phyloP scores from a whole-genome alignment of 2,329 filamentous ascomycete species.

The Nemania abortiva region DNA sequence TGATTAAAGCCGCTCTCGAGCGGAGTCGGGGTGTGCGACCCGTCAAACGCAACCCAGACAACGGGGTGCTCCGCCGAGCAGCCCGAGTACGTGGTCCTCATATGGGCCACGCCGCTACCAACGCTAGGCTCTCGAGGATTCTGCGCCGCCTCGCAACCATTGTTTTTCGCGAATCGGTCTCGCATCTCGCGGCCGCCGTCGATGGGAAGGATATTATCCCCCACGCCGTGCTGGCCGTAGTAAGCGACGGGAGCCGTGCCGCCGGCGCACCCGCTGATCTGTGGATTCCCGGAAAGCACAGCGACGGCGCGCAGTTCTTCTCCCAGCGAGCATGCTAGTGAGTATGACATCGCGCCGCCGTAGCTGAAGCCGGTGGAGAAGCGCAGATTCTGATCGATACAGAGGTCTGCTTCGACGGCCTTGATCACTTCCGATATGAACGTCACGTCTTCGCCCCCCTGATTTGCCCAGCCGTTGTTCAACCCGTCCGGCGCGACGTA shows the following conservation, averaged over 20 bases:
- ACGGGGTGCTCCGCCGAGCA: conserved; percentile 52
- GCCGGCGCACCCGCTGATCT: conserved; percentile 49
- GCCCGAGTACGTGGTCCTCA: conserved; percentile 44
- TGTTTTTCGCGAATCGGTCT: conserved; percentile 55
- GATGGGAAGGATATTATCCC: conserved; percentile 53
- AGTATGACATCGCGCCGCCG: conserved; percentile 54
- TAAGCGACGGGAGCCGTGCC: conserved; percentile 53
- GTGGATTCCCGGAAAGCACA: conserved; percentile 47
- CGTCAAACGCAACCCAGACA: conserved; percentile 52
- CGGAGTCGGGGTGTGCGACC: conserved; percentile 47
- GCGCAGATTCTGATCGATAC: conserved; percentile 51
- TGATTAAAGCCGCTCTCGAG: conserved; percentile 36
- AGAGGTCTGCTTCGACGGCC: conserved; percentile 52
- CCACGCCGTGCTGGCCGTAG: conserved; percentile 51
- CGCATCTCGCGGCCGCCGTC: conserved; percentile 50
- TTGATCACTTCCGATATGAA: conserved; percentile 52
- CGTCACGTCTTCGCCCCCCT: conserved; percentile 53
- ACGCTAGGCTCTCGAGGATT: conserved; percentile 41
- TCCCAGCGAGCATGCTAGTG: conserved; percentile 53
- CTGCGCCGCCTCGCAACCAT: conserved; percentile 49
- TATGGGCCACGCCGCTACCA: conserved; percentile 36
- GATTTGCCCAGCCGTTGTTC: conserved; percentile 54
- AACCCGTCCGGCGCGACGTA: conserved; percentile 54
- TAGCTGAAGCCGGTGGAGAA: conserved; percentile 55
- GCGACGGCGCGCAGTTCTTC: conserved; percentile 51